Percentiles rank a stretch among this genome's conserved stretches.
phyloP scores from a whole-genome alignment of 768 basidiomycete genomes.

The Rhodotorula babjevae region DNA sequence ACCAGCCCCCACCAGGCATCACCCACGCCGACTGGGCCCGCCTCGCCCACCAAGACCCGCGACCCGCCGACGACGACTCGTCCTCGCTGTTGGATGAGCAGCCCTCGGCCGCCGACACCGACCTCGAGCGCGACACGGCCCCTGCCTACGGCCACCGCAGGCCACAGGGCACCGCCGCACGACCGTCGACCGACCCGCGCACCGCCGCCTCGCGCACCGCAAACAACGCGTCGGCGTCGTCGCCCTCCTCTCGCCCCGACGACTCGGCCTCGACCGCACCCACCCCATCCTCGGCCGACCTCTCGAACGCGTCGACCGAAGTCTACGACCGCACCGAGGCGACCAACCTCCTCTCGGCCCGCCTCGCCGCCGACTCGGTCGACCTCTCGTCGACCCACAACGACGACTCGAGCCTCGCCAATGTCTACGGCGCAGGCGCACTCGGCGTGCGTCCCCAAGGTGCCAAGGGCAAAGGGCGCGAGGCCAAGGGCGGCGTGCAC shows the following conservation, averaged over 20 bases:
- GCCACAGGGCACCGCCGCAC: background rate
- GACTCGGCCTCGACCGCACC: background rate
- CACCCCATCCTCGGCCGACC: background rate
- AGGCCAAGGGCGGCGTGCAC: background rate
- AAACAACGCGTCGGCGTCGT: background rate
- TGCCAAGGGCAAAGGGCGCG: slow-evolving; percentile 3
- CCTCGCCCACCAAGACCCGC: slow-evolving; percentile 3
- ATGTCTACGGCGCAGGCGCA: background rate
- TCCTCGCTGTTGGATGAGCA: slow-evolving; percentile 2
- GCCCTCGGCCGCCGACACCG: too few relatives aligned
- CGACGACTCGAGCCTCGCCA: background rate
- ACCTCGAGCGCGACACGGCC: background rate
- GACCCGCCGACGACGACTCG: background rate
- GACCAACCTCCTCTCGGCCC: background rate
- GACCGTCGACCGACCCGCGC: background rate
- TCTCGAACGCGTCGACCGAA: background rate
- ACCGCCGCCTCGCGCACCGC: background rate
- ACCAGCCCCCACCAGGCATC: slow-evolving; percentile 17
- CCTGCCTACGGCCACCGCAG: background rate
- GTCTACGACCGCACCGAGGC: slow-evolving; percentile 8
- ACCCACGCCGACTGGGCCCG: slow-evolving; percentile 3
- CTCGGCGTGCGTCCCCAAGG: background rate
- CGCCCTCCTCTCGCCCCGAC: background rate
- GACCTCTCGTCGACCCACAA: background rate
- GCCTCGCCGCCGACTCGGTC: background rate